Percentiles rank a stretch among this genome's conserved stretches.
These are phyloP conservation scores for Prunus mira DNA, from an alignment of 306 rosid genomes.

Conservation along the genomic window DNA sequence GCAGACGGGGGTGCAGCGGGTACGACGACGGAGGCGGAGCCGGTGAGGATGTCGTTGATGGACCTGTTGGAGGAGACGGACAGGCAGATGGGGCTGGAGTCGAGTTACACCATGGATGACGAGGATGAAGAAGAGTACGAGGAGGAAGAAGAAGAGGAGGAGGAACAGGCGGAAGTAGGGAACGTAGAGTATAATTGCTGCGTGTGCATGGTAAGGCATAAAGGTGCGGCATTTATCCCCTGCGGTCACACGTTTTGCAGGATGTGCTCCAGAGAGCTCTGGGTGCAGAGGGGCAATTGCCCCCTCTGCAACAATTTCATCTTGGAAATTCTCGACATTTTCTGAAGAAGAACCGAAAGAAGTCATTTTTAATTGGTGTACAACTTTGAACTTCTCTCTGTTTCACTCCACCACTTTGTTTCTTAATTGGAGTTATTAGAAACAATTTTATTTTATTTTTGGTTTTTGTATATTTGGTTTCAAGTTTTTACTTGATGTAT, in stretches of 20 bases:
- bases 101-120: conserved; percentile 41
- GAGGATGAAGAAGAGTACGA: conserved; percentile 31
- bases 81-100: conserved; percentile 58
- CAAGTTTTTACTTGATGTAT: neutral
- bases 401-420: neutral
- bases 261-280: conserved; percentile 79
- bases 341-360: conserved; percentile 32
- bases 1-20: conserved; percentile 24
- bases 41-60: conserved; percentile 73
- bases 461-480: neutral
- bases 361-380: too few relatives aligned
- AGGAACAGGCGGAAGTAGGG: conserved; percentile 9
- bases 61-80: conserved; percentile 80
- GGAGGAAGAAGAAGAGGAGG: conserved; percentile 19
- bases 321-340: conserved; percentile 70
- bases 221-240: conserved; percentile 49
- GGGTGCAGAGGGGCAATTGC: conserved; percentile 65
- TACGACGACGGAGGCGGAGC: conserved; percentile 17
- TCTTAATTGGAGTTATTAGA: neutral
- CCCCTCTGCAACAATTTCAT: conserved; percentile 80
- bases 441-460: neutral
- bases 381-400: too few relatives aligned
- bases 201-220: conserved; percentile 84
- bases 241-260: conserved; percentile 88
- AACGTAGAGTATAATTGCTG: conserved; percentile 58